These are phyloP conservation scores for Aspergillus saccharolyticus DNA, from an alignment of 495 filamentous ascomycete species.

Conservation along the genomic window DNA sequence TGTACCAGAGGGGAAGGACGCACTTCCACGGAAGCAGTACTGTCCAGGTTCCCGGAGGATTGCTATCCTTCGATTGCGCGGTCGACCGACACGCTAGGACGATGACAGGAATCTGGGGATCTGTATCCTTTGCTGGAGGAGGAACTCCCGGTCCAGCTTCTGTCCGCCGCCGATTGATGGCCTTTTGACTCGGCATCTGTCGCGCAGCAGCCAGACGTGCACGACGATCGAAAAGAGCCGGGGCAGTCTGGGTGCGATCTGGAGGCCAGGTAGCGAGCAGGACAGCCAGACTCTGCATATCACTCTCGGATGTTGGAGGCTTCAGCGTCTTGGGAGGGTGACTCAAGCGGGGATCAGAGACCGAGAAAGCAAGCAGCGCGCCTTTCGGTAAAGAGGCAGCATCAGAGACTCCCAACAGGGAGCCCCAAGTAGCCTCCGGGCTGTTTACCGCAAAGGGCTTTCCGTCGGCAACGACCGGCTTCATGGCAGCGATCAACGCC, in stretches of 20 bases:
- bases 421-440: conserved; percentile 55
- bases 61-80: conserved; percentile 27
- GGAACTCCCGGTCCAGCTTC: conserved; percentile 58
- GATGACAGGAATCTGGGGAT: conserved; percentile 79
- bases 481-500: conserved; percentile 65
- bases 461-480: conserved; percentile 42
- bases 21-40: conserved; percentile 90
- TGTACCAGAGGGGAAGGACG: conserved; percentile 79
- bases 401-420: conserved; percentile 67
- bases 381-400: conserved; percentile 69
- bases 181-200: conserved; percentile 71
- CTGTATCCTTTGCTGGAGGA: conserved; percentile 55
- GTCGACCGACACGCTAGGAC: conserved; percentile 55
- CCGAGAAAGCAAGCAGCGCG: conserved; percentile 64
- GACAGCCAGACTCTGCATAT: conserved; percentile 49
- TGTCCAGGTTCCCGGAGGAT: conserved; percentile 72
- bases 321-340: conserved; percentile 53
- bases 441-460: conserved; percentile 26
- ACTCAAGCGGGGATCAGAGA: conserved; percentile 73
- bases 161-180: conserved; percentile 79
- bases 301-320: conserved; percentile 26
- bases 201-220: conserved; percentile 57
- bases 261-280: conserved; percentile 65
- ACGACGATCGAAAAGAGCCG: conserved; percentile 64
- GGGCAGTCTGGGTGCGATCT: conserved; percentile 51